Percentiles rank a stretch among this genome's conserved stretches.
phyloP scores from a whole-genome alignment of 108 stramenopile species.

The Epithemia pelagica region DNA sequence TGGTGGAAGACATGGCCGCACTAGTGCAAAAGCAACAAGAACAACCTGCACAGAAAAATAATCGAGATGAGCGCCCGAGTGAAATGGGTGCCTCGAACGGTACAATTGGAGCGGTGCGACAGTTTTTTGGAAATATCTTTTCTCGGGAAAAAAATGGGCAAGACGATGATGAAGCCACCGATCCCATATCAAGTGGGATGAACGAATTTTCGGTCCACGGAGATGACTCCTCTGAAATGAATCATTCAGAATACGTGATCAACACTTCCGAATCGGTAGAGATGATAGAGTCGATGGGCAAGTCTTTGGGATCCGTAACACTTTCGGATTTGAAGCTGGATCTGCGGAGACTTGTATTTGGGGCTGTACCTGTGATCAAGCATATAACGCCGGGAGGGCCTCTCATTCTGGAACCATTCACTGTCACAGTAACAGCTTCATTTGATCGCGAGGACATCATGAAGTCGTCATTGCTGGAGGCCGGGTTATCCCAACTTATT shows the following conservation, averaged over 20 bases:
- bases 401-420: constrained; percentile 75
- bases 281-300: constrained; percentile 29
- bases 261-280: constrained; percentile 29
- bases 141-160: background rate
- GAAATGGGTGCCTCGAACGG: background rate
- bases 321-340: constrained; percentile 71
- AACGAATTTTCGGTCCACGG: background rate
- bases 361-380: constrained; percentile 59
- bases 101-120: background rate
- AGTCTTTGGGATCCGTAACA: constrained; percentile 50
- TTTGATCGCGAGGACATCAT: constrained; percentile 77
- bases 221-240: constrained; percentile 38
- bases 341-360: constrained; percentile 69
- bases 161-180: background rate
- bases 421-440: constrained; percentile 65
- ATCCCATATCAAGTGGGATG: background rate
- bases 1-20: constrained; percentile 85
- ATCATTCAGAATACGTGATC: constrained; percentile 7
- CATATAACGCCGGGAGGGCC: constrained; percentile 80
- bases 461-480: constrained; percentile 65
- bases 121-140: constrained; percentile 7
- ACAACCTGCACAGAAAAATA: constrained; percentile 15
- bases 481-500: constrained; percentile 65
- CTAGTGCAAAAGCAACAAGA: constrained; percentile 34
- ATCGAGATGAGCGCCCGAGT: background rate